Conservation (phyloP, 768 basidiomycete species). For the Naganishia kalamii region DNA sequence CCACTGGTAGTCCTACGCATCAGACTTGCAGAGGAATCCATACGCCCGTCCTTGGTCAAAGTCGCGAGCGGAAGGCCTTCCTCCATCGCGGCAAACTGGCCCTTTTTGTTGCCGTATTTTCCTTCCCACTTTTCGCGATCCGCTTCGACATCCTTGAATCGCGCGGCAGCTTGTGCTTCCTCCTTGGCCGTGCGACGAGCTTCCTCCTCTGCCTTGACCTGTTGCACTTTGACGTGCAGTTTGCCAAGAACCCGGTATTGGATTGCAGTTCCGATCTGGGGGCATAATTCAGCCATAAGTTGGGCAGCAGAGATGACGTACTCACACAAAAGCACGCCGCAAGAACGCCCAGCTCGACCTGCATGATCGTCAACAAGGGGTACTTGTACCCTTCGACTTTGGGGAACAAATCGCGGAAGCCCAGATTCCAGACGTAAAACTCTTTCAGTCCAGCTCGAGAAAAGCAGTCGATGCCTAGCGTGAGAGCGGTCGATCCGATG, state of each 20-base stretch:
- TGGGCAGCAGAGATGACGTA: neutral
- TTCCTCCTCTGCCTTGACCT: constrained; percentile 66
- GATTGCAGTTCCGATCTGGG: constrained; percentile 71
- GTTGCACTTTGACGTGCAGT: constrained; percentile 63
- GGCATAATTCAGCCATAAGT: neutral
- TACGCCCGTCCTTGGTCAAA: neutral
- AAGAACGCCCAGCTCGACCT: constrained; percentile 84
- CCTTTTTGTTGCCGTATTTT: constrained; percentile 58
- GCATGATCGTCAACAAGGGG: constrained; percentile 82
- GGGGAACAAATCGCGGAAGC: constrained; percentile 72
- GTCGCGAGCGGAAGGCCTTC: constrained; percentile 13
- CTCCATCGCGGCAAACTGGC: neutral
- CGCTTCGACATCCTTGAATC: constrained; percentile 58
- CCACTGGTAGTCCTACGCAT: constrained; percentile 1
- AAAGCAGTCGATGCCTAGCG: constrained; percentile 88
- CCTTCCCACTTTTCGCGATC: constrained; percentile 83
- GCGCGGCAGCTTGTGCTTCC: constrained; percentile 65
- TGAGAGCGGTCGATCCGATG: constrained; percentile 83
- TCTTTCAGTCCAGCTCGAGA: constrained; percentile 88
- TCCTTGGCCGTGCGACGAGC: constrained; percentile 66
- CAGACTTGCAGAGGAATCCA: neutral
- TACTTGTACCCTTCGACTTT: constrained; percentile 65
- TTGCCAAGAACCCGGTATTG: constrained; percentile 79
- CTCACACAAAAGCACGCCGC: constrained; percentile 63
- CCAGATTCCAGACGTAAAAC: constrained; percentile 96